A percentile compares a stretch with the other conserved stretches of the same genome.
Conservation (phyloP, 495 filamentous ascomycete genomes). For the Aspergillus coremiiformis region DNA sequence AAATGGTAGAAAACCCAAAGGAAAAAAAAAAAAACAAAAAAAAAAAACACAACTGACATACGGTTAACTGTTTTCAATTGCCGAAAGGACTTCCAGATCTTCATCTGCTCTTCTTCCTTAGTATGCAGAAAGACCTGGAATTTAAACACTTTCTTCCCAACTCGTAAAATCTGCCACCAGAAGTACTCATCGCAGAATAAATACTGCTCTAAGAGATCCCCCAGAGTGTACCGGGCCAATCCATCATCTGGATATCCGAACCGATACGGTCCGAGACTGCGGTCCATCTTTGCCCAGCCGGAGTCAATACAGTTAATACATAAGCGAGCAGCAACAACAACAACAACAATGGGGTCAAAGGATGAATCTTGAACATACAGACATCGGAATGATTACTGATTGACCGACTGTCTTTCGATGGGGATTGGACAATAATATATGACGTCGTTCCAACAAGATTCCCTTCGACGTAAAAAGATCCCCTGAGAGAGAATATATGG, state of each 20-base stretch:
- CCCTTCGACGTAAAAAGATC: not conserved
- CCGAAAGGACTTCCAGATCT: conserved; percentile 1
- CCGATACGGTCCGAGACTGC: not conserved
- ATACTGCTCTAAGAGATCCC: not conserved
- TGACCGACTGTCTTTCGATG: no score
- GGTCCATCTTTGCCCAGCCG: not conserved
- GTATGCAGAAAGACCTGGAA: not conserved
- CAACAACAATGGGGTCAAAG: not conserved
- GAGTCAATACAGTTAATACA: not conserved
- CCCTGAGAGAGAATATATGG: not conserved
- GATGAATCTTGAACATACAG: not conserved
- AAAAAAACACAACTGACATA: not conserved
- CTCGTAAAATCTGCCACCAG: conserved; percentile 1
- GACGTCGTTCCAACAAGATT: not conserved
- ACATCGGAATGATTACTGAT: no score
- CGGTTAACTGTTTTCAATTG: not conserved
- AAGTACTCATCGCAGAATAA: conserved; percentile 1
- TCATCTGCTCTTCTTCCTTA: not conserved
- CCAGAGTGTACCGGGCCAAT: not conserved
- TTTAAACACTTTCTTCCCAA: not conserved
- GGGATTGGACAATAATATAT: not conserved
- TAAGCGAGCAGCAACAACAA: not conserved
- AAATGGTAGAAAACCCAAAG: not conserved
- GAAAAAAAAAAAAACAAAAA: not conserved
- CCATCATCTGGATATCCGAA: not conserved